phyloP scores from a whole-genome alignment of 768 basidiomycete genomes.

The Mycena filopes region DNA sequence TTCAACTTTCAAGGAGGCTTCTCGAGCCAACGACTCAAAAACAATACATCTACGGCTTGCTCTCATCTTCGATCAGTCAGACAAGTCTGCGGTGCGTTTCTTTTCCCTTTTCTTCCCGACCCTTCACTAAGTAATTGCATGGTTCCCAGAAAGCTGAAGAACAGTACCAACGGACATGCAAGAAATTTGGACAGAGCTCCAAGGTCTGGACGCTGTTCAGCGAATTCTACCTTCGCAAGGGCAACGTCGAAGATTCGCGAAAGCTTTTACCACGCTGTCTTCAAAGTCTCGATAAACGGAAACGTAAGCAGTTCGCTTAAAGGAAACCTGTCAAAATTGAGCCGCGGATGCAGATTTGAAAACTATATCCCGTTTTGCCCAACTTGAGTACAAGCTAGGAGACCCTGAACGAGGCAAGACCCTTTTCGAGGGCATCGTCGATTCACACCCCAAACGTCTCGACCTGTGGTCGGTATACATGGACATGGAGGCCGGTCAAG shows the following conservation, averaged over 20 bases:
- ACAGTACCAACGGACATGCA: slow-evolving; percentile 85
- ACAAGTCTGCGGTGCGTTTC: slow-evolving; percentile 76
- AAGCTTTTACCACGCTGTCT: slow-evolving; percentile 87
- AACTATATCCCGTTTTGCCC: slow-evolving; percentile 94
- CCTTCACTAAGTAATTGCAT: not conserved
- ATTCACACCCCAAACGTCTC: slow-evolving; percentile 94
- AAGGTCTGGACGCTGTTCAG: slow-evolving; percentile 94
- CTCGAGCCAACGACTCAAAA: slow-evolving; percentile 91
- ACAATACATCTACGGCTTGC: slow-evolving; percentile 88
- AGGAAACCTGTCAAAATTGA: not conserved
- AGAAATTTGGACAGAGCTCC: slow-evolving; percentile 94
- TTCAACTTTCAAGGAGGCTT: slow-evolving; percentile 89
- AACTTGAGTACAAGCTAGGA: slow-evolving; percentile 93
- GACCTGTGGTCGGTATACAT: slow-evolving; percentile 97
- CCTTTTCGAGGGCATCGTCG: slow-evolving; percentile 95
- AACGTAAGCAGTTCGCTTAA: slow-evolving; percentile 71
- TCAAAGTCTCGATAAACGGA: slow-evolving; percentile 92
- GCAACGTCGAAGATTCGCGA: slow-evolving; percentile 82
- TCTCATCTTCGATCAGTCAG: slow-evolving; percentile 84
- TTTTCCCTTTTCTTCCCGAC: slow-evolving; percentile 5
- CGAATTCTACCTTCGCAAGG: slow-evolving; percentile 81
- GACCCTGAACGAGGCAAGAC: slow-evolving; percentile 96
- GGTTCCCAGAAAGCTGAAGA: slow-evolving; percentile 86
- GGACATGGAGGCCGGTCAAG: slow-evolving; percentile 90
- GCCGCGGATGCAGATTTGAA: slow-evolving; percentile 79